Base-by-base conservation (phyloP, 1,284 basidiomycete species). In the Cryptococcus deneoformans region DNA sequence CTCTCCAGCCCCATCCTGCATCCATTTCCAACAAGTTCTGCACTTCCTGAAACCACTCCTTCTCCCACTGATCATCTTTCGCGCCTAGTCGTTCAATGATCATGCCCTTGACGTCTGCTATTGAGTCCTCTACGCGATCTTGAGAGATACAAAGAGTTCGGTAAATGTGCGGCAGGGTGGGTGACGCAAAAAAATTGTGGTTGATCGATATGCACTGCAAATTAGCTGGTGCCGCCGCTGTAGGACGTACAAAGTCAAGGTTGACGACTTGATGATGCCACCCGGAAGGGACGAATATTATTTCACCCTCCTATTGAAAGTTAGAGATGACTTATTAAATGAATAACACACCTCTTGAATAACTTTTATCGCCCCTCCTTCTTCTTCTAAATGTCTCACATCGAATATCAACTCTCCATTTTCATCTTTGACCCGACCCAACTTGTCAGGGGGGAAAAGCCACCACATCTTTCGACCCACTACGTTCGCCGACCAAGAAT, bases 401-500 rank as follows among this genome's bases (percentile, higher is more conserved):
- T 79, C 77, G 42, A 75, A 76, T 2, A 70, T 49, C 46, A 75
- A 52, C 44, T 74, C 65, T 11, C 63, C 69, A 44, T 62, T 24
- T 2, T 50, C 16, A 34, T 66, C 66, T 38, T 51, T 53, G 0
- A 56, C 46, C 6, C 62, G 66, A 9, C 68, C 63, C 0, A 77
- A 65, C 10, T 65, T 57, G 0, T 63, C 65, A 20, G 0, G 83
- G 6, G 81, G 79, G 57, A 83, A 82, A 4, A 85, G 65, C 69
- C 77, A 79, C 83, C 83, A 85, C 6, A 74, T 55, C 61, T 85
- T 85, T 6, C 77, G 65, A 0, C 83, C 83, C 14, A 79, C 73
- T 5, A 84, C 66, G 63, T 85, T 84, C 2, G 82, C 81, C 5
- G 80, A 81, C 81, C 83, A 84, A 14, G 81, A 82, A 65, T 84